Percentiles rank a stretch among this genome's conserved stretches.
Conservation (phyloP, 495 filamentous ascomycete species). For the Elaphomyces granulatus region DNA sequence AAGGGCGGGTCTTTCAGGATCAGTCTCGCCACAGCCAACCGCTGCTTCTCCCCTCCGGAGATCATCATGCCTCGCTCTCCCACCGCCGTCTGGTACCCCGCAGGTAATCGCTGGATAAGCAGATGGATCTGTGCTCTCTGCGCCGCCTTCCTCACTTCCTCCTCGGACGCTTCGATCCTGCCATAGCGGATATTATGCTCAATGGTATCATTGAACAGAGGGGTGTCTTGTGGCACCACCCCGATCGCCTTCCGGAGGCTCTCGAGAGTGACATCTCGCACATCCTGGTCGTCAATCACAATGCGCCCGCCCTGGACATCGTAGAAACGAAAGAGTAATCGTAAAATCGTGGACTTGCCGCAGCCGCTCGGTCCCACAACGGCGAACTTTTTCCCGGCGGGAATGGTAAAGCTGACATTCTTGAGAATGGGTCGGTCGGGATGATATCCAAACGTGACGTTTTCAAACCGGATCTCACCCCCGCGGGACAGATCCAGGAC, state of each 20-base stretch:
- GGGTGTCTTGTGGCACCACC: constrained; percentile 94
- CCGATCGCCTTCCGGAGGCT: constrained; percentile 78
- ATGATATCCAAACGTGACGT: constrained; percentile 90
- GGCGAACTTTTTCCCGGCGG: constrained; percentile 88
- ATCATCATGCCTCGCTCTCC: constrained; percentile 98
- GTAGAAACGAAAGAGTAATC: constrained; percentile 87
- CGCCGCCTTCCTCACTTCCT: constrained; percentile 60
- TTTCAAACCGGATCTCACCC: constrained; percentile 85
- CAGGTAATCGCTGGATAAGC: constrained; percentile 59
- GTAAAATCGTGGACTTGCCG: constrained; percentile 86
- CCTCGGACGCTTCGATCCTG: constrained; percentile 60
- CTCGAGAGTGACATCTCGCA: constrained; percentile 67
- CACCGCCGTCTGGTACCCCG: constrained; percentile 83
- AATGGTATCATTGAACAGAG: constrained; percentile 90
- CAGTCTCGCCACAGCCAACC: constrained; percentile 72
- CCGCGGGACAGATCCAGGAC: constrained; percentile 55
- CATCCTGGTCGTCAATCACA: constrained; percentile 83
- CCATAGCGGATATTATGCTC: constrained; percentile 94
- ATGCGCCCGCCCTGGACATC: constrained; percentile 81
- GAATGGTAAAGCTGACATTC: constrained; percentile 75
- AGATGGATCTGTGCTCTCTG: constrained; percentile 74
- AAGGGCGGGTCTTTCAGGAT: constrained; percentile 86
- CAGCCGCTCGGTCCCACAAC: constrained; percentile 92
- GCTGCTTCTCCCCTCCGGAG: constrained; percentile 90
- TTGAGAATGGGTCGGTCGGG: constrained; percentile 74